Evolutionary conservation across 2,329 filamentous ascomycete genomes (phyloP).

Genomic region (Epichloe aotearoae): DNA sequence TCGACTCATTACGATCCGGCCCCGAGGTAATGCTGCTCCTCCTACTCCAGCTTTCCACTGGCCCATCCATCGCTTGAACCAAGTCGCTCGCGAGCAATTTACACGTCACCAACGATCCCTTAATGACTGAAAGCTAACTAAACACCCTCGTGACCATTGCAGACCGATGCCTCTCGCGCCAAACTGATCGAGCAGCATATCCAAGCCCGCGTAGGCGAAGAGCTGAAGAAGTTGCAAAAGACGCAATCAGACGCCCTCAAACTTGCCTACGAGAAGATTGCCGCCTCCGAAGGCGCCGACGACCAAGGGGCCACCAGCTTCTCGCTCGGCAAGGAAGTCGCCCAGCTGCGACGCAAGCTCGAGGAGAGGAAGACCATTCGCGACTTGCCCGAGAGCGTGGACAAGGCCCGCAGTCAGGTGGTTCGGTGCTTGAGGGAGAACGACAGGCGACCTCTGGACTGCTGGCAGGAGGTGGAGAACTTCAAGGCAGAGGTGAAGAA

Average conservation of each 20-base stretch:
- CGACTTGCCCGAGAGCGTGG: constrained; percentile 56
- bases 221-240: constrained; percentile 68
- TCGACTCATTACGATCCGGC: constrained; percentile 72
- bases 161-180: constrained; percentile 83
- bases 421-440: constrained; percentile 71
- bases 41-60: not conserved
- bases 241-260: constrained; percentile 57
- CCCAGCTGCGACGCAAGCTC: constrained; percentile 44
- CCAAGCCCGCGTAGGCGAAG: constrained; percentile 72
- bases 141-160: constrained; percentile 6
- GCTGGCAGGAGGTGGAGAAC: constrained; percentile 81
- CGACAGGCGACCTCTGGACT: constrained; percentile 80
- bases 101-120: too few species aligned
- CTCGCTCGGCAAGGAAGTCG: constrained; percentile 46
- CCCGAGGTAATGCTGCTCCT: constrained; percentile 51
- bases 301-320: constrained; percentile 24
- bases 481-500: constrained; percentile 84
- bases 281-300: constrained; percentile 27
- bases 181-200: constrained; percentile 76
- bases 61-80: not conserved
- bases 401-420: constrained; percentile 62
- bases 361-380: constrained; percentile 51
- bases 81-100: too few species aligned
- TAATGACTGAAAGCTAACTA: not conserved
- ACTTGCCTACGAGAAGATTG: constrained; percentile 52